Evolutionary conservation across 208 protist genomes (phyloP).

Genomic region (Acanthamoeba lenticulata): DNA sequence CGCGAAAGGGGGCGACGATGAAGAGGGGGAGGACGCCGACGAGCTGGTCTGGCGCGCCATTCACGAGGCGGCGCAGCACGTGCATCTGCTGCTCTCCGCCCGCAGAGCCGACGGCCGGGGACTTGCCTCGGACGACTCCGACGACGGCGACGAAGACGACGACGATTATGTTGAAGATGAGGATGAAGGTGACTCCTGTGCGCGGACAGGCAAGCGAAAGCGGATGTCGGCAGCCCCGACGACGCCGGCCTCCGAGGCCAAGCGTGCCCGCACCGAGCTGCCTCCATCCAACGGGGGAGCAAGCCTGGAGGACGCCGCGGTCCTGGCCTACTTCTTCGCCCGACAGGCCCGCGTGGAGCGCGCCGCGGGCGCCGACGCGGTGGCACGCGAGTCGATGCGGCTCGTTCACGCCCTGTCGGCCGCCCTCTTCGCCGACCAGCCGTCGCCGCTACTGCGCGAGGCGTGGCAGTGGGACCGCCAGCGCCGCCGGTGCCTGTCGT

Average conservation of each 20-base stretch:
- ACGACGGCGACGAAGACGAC: background rate
- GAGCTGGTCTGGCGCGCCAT: background rate
- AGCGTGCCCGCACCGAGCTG: too few relatives aligned
- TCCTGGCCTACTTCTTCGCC: background rate
- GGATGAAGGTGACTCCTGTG: too few relatives aligned
- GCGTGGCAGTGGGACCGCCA: background rate
- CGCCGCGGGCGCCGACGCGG: background rate
- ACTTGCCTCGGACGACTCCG: too few relatives aligned
- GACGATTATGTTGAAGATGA: background rate
- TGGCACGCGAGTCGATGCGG: background rate
- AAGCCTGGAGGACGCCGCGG: background rate
- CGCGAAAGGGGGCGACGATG: too few relatives aligned
- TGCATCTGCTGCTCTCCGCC: background rate
- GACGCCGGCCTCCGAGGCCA: too few relatives aligned
- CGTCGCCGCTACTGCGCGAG: background rate
- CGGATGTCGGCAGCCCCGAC: background rate
- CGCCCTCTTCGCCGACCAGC: background rate
- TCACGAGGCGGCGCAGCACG: background rate
- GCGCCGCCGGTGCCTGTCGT: background rate
- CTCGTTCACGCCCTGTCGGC: background rate
- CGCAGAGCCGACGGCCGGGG: too few relatives aligned
- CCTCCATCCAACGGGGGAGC: background rate
- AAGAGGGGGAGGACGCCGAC: background rate
- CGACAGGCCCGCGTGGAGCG: background rate
- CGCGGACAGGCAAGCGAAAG: background rate